Percentiles rank a stretch among this genome's conserved stretches.
Conservation (phyloP, 257 asterid species). For the Capsicum baccatum region DNA sequence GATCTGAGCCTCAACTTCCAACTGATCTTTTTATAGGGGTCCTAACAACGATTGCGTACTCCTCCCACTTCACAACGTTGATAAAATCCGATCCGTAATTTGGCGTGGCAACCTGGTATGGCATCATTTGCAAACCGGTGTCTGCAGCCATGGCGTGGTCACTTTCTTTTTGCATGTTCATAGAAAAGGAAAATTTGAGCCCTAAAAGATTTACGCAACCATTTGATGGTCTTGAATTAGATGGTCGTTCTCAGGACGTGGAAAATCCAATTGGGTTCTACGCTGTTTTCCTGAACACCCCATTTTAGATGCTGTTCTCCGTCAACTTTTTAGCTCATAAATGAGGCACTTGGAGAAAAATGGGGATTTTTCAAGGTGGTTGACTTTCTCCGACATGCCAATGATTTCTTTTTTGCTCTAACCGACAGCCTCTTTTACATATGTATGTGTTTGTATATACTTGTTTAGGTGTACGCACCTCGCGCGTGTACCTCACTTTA, state of each 20-base stretch:
- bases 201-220: not conserved
- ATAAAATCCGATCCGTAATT: not conserved
- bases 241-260: too few relatives aligned
- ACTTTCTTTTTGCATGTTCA: not conserved
- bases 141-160: not conserved
- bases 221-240: too few relatives aligned
- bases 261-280: too few relatives aligned
- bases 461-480: too few relatives aligned
- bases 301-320: not conserved
- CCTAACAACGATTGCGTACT: not conserved
- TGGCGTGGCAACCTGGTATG: not conserved
- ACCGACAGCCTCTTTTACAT: not conserved
- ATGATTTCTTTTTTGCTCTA: not conserved
- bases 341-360: not conserved
- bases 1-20: slow-evolving; percentile 6
- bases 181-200: not conserved
- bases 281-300: too few relatives aligned
- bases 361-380: not conserved
- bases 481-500: too few relatives aligned
- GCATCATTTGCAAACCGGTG: not conserved
- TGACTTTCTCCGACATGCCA: not conserved
- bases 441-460: not conserved
- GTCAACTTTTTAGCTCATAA: not conserved
- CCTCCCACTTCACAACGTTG: not conserved
- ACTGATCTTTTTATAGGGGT: not conserved